Conservation (phyloP, 768 basidiomycete species). For the Glaciozyma martinii region DNA sequence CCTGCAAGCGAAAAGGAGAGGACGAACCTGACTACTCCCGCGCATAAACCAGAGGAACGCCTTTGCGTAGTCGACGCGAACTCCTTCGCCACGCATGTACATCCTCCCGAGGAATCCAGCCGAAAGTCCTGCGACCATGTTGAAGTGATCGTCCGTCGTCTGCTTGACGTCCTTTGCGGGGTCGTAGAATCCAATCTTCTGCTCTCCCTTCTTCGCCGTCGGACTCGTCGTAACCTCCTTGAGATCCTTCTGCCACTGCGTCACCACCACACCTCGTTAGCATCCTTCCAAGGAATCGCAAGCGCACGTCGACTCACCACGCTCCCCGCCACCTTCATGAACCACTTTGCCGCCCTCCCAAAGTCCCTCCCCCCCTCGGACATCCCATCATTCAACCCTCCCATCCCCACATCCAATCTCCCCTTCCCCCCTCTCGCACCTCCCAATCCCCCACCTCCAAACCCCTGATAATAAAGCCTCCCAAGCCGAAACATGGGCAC, state of each 20-base stretch:
- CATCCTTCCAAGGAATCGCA: too few relatives aligned
- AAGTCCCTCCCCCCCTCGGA: constrained; percentile 72
- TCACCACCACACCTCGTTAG: too few relatives aligned
- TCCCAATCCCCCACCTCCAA: constrained; percentile 68
- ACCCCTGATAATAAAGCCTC: constrained; percentile 93
- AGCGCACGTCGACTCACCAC: constrained; percentile 38
- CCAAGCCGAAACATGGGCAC: constrained; percentile 85
- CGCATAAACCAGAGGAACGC: constrained; percentile 79
- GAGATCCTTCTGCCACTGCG: constrained; percentile 79
- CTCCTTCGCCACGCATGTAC: constrained; percentile 87
- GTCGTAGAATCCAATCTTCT: constrained; percentile 31
- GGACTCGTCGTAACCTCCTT: constrained; percentile 40
- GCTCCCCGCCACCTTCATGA: constrained; percentile 67
- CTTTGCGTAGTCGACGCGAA: constrained; percentile 63
- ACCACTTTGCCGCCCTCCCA: constrained; percentile 67
- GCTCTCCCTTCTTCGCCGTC: constrained; percentile 28
- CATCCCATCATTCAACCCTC: neutral
- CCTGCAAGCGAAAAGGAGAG: neutral
- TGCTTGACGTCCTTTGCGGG: constrained; percentile 36
- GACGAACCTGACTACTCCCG: constrained; percentile 37
- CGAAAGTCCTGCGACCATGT: constrained; percentile 63
- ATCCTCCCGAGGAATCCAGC: constrained; percentile 88
- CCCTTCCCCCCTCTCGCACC: constrained; percentile 54
- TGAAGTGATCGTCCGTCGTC: constrained; percentile 38
- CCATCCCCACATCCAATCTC: constrained; percentile 76